Conservation (phyloP, 345 rosid species). For the Salix arbutifolia region DNA sequence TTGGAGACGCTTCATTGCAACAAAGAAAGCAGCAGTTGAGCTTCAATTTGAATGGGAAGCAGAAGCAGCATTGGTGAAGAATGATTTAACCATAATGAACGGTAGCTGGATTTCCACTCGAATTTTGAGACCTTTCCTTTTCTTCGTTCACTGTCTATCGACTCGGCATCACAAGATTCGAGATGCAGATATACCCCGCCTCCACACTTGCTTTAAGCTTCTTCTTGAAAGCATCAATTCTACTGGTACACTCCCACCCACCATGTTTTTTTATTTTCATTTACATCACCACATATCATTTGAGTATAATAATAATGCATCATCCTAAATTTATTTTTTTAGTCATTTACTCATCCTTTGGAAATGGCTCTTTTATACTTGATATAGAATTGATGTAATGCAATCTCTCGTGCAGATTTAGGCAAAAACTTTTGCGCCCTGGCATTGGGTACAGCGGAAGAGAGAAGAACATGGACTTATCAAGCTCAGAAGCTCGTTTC, state of each 20-base stretch:
- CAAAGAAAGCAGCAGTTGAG: slow-evolving; percentile 51
- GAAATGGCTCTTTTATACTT: not conserved
- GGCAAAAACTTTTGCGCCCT: slow-evolving; percentile 60
- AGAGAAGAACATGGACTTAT: slow-evolving; percentile 64
- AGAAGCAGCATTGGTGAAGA: slow-evolving; percentile 21
- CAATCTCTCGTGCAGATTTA: slow-evolving; percentile 46
- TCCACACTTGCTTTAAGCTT: slow-evolving; percentile 61
- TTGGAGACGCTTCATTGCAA: slow-evolving; percentile 65
- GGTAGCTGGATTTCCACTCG: slow-evolving; percentile 57
- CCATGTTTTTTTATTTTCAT: no score
- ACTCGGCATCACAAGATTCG: slow-evolving; percentile 35
- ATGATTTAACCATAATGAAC: slow-evolving; percentile 34
- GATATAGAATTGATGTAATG: slow-evolving; percentile 6
- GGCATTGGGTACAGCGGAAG: slow-evolving; percentile 51
- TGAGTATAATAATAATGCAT: no score
- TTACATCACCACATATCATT: no score
- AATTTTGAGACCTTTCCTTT: slow-evolving; percentile 69
- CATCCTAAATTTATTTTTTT: no score
- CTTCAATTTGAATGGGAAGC: slow-evolving; percentile 67
- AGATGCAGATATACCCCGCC: slow-evolving; percentile 49
- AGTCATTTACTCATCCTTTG: no score
- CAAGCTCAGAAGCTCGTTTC: slow-evolving; percentile 64
- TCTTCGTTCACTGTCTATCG: slow-evolving; percentile 51
- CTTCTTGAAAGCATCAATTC: slow-evolving; percentile 72
- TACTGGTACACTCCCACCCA: slow-evolving; percentile 37